Conservation (phyloP, 345 rosid genomes). For the Capsella bursapastoris region DNA sequence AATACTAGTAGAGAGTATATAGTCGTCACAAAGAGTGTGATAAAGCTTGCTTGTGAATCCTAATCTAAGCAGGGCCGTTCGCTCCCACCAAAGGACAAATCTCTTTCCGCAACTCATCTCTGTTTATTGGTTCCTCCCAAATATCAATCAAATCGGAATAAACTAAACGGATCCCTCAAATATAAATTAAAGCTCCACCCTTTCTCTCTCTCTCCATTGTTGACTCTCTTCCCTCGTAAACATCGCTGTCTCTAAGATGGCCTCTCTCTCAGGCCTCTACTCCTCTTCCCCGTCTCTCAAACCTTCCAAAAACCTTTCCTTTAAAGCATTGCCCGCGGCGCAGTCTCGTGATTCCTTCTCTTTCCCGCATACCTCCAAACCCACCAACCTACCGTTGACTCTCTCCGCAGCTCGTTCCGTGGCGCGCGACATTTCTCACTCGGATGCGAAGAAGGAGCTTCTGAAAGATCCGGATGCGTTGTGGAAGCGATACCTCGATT, state of each 20-base stretch:
- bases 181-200: neutral
- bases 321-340: slow-evolving; percentile 37
- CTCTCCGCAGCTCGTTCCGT: slow-evolving; percentile 47
- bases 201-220: slow-evolving; percentile 23
- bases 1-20: neutral
- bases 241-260: slow-evolving; percentile 43
- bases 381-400: slow-evolving; percentile 34
- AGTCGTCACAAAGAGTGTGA: slow-evolving; percentile 19
- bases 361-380: slow-evolving; percentile 47
- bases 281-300: slow-evolving; percentile 50
- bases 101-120: slow-evolving; percentile 3
- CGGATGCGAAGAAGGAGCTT: slow-evolving; percentile 57
- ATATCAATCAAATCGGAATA: slow-evolving; percentile 33
- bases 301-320: slow-evolving; percentile 37
- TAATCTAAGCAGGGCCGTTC: slow-evolving; percentile 41
- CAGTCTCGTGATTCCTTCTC: slow-evolving; percentile 47
- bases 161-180: neutral
- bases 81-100: slow-evolving; percentile 41
- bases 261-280: slow-evolving; percentile 64
- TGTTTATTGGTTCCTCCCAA: slow-evolving; percentile 34
- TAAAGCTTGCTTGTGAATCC: neutral
- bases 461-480: slow-evolving; percentile 66
- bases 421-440: slow-evolving; percentile 59
- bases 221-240: slow-evolving; percentile 43
- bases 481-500: slow-evolving; percentile 88